Percentiles rank a stretch among this genome's conserved stretches.
phyloP scores from a whole-genome alignment of 768 basidiomycete genomes.

The Panellus pusillus region DNA sequence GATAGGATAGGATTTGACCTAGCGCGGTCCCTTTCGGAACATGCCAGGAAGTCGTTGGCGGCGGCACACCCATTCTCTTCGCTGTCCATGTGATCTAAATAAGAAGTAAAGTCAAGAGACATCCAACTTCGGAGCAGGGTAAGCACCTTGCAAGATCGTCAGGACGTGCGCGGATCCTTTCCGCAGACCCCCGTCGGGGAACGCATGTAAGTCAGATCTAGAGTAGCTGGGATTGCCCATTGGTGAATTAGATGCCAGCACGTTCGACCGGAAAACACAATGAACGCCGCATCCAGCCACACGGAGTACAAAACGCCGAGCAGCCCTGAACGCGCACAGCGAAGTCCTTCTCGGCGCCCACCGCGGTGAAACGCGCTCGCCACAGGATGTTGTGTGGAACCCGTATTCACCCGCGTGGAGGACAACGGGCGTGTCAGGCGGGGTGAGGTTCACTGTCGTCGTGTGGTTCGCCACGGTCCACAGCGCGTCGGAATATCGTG shows the following conservation, averaged over 20 bases:
- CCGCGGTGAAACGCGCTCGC: constrained; percentile 51
- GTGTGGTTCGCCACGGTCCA: constrained; percentile 46
- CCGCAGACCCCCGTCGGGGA: constrained; percentile 28
- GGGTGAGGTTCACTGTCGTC: constrained; percentile 42
- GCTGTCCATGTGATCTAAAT: constrained; percentile 51
- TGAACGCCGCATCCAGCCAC: too few species aligned
- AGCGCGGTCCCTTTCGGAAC: too few species aligned
- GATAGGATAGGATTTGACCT: too few species aligned
- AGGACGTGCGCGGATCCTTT: constrained; percentile 40
- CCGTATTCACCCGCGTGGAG: constrained; percentile 52
- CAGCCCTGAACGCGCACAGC: constrained; percentile 43
- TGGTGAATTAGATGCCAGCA: not conserved
- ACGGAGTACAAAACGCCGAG: constrained; percentile 48
- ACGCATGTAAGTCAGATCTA: constrained; percentile 33
- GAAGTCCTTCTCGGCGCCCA: constrained; percentile 46
- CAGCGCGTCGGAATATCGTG: constrained; percentile 38
- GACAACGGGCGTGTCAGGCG: constrained; percentile 38
- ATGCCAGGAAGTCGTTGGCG: constrained; percentile 46
- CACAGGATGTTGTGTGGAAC: constrained; percentile 51
- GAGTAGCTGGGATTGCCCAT: not conserved
- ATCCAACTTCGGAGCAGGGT: not conserved
- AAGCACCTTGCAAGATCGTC: constrained; percentile 43
- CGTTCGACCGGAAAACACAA: too few species aligned
- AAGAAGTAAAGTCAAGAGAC: not conserved
- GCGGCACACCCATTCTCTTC: constrained; percentile 45